Conservation (phyloP, 2,329 filamentous ascomycete species). For the Myriangium duriaei region DNA sequence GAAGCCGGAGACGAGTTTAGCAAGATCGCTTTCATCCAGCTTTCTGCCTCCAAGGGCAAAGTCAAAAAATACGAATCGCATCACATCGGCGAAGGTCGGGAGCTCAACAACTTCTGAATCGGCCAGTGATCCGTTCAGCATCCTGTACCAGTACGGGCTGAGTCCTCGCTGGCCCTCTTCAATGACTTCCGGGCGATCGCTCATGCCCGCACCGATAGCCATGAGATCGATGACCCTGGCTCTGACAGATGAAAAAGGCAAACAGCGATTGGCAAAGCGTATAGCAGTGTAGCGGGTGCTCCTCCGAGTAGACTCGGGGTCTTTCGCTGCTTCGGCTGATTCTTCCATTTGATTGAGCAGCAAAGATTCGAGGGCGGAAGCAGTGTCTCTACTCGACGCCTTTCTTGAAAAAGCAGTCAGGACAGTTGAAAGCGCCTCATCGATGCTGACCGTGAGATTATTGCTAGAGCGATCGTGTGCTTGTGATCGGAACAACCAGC, state of each 20-base stretch:
- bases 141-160: constrained; percentile 61
- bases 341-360: constrained; percentile 47
- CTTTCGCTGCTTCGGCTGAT: constrained; percentile 20
- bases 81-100: constrained; percentile 34
- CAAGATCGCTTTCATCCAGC: constrained; percentile 1
- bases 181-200: constrained; percentile 67
- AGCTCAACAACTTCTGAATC: constrained; percentile 19
- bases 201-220: constrained; percentile 53
- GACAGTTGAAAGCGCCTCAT: constrained; percentile 73
- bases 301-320: constrained; percentile 26
- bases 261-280: constrained; percentile 79
- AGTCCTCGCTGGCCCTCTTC: constrained; percentile 86
- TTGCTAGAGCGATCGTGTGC: constrained; percentile 65
- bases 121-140: constrained; percentile 39
- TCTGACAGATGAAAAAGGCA: constrained; percentile 65
- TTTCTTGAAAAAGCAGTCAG: constrained; percentile 43
- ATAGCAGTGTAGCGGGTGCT: constrained; percentile 72
- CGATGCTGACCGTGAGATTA: constrained; percentile 71
- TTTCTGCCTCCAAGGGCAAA: neutral
- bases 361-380: constrained; percentile 39
- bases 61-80: constrained; percentile 17
- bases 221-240: constrained; percentile 83
- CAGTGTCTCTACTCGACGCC: constrained; percentile 29
- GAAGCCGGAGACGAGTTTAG: constrained; percentile 4
- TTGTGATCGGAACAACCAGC: constrained; percentile 75